Base-by-base conservation (phyloP, 768 basidiomycete genomes). In the Phlebiopsis flavidoalba region DNA sequence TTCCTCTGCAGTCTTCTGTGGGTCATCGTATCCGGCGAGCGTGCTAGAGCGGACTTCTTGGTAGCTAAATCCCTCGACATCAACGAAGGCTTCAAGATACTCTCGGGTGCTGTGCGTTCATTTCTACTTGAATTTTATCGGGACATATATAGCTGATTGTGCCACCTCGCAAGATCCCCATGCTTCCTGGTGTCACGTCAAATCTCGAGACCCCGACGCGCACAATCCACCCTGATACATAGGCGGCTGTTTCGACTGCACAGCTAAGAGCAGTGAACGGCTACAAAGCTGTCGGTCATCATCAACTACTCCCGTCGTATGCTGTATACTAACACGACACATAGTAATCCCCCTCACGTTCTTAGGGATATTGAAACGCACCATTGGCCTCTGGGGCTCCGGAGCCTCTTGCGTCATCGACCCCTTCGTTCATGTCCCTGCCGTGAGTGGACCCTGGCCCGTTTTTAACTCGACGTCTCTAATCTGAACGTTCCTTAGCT, bases 21-120 rank as follows among this genome's bases (percentile, higher is more conserved):
- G n/a, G 78, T 92, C 57, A 88, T 87, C 36, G 81, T 91, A 45
- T 91, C 89, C 45, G 90, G 89, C 55, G 87, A 89, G 68, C 78
- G 76, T 36, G 89, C 83, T 14, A 78, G 89, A 59, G 80, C 82
- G 58, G 78, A 83, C 2, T 91, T 91, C 73, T 88, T 91, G 66
- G 79, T 80, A 2, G 83, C 86, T 59, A 85, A 83, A 72, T 81
- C 81, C 21, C 82, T 92, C 63, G 88, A 91, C 72, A 80, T 92
- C 56, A 86, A 84, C 46, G 88, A 89, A 75, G 89, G 88, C 6
- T 91, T 89, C 78, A 88, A 85, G 67, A 81, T 89, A 67, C 79
- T 92, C 63, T 88, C 87, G 53, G 89, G 89, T 52, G 88, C 87
- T 58, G 89, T 91, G 70, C 64, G 87, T 82, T 47, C 11, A n/a